Percentiles rank a stretch among this genome's conserved stretches.
These are phyloP conservation scores for Pyrenophora seminiperda DNA, from an alignment of 2,329 filamentous ascomycete species.

Conservation along the genomic window DNA sequence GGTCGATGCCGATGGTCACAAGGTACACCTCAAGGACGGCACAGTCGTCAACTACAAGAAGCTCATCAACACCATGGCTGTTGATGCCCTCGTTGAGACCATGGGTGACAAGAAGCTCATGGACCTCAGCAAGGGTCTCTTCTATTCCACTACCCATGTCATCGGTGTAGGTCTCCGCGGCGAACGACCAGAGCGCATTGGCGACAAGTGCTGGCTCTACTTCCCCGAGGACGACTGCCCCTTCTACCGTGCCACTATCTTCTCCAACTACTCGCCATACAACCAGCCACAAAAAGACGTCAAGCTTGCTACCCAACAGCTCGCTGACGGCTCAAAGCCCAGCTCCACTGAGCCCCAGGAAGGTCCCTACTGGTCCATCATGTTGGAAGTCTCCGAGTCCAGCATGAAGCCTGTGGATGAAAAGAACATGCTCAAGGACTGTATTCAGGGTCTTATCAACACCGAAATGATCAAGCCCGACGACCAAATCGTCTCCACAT, in stretches of 20 bases:
- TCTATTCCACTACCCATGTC: constrained; percentile 96
- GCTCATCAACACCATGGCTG: constrained; percentile 94
- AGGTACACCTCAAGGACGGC: constrained; percentile 80
- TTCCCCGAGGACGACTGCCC: constrained; percentile 99
- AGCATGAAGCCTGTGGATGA: constrained; percentile 91
- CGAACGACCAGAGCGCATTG: constrained; percentile 88
- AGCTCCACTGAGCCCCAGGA: constrained; percentile 73
- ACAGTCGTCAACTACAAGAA: constrained; percentile 89
- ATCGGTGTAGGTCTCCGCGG: constrained; percentile 95
- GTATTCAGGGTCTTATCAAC: constrained; percentile 95
- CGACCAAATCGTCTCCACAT: constrained; percentile 96
- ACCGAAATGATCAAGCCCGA: constrained; percentile 90
- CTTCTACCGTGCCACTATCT: constrained; percentile 99
- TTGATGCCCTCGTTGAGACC: constrained; percentile 83
- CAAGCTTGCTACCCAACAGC: constrained; percentile 85
- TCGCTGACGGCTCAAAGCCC: constrained; percentile 84
- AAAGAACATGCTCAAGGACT: constrained; percentile 83
- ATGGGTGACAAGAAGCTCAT: constrained; percentile 89
- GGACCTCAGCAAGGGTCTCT: constrained; percentile 84
- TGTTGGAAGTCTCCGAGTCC: constrained; percentile 97
- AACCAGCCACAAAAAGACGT: constrained; percentile 86
- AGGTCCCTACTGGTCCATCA: constrained; percentile 99
- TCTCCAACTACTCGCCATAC: constrained; percentile 99
- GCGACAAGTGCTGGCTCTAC: constrained; percentile 99
- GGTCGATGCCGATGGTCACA: constrained; percentile 84